Conservation (phyloP, 78 protist genomes). For the Diacronema lutheri region DNA sequence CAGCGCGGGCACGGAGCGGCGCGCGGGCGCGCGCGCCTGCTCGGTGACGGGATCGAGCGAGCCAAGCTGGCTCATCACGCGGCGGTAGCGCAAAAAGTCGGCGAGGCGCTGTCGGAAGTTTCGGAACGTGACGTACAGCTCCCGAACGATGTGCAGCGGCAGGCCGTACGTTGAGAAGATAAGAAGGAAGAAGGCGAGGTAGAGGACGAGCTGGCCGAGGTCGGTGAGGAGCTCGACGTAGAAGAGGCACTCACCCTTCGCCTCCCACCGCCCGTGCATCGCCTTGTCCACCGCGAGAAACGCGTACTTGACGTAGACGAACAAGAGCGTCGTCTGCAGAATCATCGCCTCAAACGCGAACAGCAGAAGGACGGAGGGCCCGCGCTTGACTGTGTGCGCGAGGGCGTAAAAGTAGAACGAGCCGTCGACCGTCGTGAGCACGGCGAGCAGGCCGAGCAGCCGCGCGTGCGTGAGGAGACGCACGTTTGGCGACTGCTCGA, state of each 20-base stretch:
- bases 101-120: constrained; percentile 28
- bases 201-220: constrained; percentile 37
- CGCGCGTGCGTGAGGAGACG: constrained; percentile 46
- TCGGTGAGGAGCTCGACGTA: constrained; percentile 66
- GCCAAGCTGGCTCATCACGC: background rate
- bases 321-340: background rate
- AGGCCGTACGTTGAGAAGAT: constrained; percentile 59
- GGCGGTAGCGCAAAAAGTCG: constrained; percentile 46
- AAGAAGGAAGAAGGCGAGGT: constrained; percentile 56
- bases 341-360: constrained; percentile 73
- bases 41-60: background rate
- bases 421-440: constrained; percentile 44
- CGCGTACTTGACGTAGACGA: constrained; percentile 22
- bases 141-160: constrained; percentile 85
- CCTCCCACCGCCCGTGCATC: constrained; percentile 74
- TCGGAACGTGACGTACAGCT: constrained; percentile 63
- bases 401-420: constrained; percentile 41
- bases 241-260: constrained; percentile 64
- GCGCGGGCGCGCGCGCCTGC: constrained; percentile 37
- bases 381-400: constrained; percentile 10
- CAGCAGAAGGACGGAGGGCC: constrained; percentile 67
- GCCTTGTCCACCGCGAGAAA: constrained; percentile 47
- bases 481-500: constrained; percentile 67
- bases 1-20: constrained; percentile 81
- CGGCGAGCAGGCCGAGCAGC: constrained; percentile 15